Conservation (phyloP, 495 filamentous ascomycete species). For the Alectoria sarmentosa region DNA sequence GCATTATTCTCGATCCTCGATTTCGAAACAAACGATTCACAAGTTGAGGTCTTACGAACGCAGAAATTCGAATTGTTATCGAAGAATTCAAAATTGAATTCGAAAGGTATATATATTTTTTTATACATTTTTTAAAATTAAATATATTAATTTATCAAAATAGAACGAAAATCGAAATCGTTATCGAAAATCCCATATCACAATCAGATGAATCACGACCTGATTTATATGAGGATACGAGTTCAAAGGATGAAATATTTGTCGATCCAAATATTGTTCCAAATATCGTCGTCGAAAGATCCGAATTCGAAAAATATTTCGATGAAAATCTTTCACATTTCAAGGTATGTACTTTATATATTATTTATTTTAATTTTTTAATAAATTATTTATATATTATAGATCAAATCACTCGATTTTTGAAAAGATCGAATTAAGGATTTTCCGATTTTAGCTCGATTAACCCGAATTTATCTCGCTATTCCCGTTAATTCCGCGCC, state of each 20-base stretch:
- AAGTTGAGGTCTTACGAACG: neutral
- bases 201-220: too few species aligned
- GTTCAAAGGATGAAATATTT: too few species aligned
- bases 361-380: neutral
- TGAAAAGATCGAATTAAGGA: neutral
- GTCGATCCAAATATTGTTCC: too few species aligned
- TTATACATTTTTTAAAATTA: neutral
- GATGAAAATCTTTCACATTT: too few species aligned
- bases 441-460: neutral
- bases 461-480: neutral
- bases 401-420: neutral
- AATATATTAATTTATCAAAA: neutral
- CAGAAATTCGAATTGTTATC: neutral
- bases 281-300: too few species aligned
- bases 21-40: neutral
- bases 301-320: too few species aligned
- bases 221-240: too few species aligned
- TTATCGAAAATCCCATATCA: too few species aligned
- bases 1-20: neutral
- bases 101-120: neutral
- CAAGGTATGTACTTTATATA: too few species aligned
- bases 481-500: neutral
- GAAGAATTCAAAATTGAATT: neutral
- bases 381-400: neutral
- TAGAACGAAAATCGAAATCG: neutral